Evolutionary conservation across 768 basidiomycete species (phyloP), one percentile per base, ranked within the genome.

Genomic region (Tylopilus subfusipes): DNA sequence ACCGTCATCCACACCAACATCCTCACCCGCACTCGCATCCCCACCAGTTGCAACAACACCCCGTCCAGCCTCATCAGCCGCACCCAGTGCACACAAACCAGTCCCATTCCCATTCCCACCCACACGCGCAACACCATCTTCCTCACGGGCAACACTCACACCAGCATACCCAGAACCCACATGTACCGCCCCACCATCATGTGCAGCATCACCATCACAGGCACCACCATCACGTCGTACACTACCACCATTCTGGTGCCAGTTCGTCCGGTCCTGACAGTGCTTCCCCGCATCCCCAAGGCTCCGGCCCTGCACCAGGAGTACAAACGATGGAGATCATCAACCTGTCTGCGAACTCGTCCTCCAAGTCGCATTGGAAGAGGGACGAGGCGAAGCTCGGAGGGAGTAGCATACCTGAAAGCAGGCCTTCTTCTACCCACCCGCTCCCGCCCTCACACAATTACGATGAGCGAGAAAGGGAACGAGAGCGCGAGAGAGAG

Each of bases 241-340:
- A 82, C 48, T 78, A 83, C 48, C 79, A 82, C 48, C 82, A 82
- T 58, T 72, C 68, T 24, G 59, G 68, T 49, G 22, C 63, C 24
- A 56, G 57, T 39, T 63, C 57, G n/a, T 59, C 68, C 19, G 65
- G 68, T 40, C 63, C 65, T 14, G 61, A 66, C 50, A 63, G 68
- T 42, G 48, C 57, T 58, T 54, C 62, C 50, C 57, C 66, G 69
- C 54, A 76, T 75, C 25, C 75, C 68, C 40, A 73, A 71, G 31
- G 66, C 16, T 42, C 75, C 5, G 74, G 73, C 24, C 66, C 68
- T 33, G 68, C 68, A 2, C 75, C 68, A 30, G 63, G 69, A 47
- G 56, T 66, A 27, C 79, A 79, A 58, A 75, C 77, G 11, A 76
- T 80, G 19, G 82, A 83, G 54, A 70, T 81, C 42, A 79, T 83